Evolutionary conservation across 345 rosid genomes (phyloP).

Genomic region (Ceriops decandra): DNA sequence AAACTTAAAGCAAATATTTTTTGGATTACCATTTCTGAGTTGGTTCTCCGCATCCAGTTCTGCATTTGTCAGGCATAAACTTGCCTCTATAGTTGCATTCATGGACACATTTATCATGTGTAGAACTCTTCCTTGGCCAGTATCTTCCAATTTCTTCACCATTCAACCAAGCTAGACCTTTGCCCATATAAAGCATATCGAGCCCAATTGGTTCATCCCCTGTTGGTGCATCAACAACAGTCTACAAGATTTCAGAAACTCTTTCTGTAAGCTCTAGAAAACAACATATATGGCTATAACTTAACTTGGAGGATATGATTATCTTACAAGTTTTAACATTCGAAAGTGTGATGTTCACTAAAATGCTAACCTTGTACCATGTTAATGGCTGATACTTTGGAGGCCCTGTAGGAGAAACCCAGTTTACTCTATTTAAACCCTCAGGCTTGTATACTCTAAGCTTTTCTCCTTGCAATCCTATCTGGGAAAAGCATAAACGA

Average conservation of each 20-base stretch:
- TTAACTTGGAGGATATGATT: neutral
- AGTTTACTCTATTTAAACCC: conserved; percentile 40
- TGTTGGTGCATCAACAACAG: conserved; percentile 61
- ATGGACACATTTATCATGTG: conserved; percentile 47
- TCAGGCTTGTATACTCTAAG: conserved; percentile 56
- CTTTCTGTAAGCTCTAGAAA: too few species aligned
- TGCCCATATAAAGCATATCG: conserved; percentile 89
- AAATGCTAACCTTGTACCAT: conserved; percentile 76
- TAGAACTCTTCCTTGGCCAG: conserved; percentile 57
- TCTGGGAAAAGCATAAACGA: conserved; percentile 36
- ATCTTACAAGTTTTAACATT: neutral
- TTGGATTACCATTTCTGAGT: conserved; percentile 85
- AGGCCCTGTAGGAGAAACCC: conserved; percentile 65
- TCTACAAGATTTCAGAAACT: conserved; percentile 38
- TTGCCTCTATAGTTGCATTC: conserved; percentile 79
- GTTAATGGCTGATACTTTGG: conserved; percentile 74
- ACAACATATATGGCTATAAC: neutral
- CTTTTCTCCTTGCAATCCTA: conserved; percentile 80
- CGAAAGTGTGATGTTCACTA: neutral
- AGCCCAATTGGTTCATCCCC: conserved; percentile 86
- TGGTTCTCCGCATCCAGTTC: conserved; percentile 86
- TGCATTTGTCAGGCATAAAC: conserved; percentile 75
- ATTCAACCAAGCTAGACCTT: conserved; percentile 94
- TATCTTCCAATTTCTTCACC: conserved; percentile 98
- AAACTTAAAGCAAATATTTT: neutral